Evolutionary conservation across 2,329 filamentous ascomycete genomes (phyloP).

Genomic region (Keithomyces neogunnii): DNA sequence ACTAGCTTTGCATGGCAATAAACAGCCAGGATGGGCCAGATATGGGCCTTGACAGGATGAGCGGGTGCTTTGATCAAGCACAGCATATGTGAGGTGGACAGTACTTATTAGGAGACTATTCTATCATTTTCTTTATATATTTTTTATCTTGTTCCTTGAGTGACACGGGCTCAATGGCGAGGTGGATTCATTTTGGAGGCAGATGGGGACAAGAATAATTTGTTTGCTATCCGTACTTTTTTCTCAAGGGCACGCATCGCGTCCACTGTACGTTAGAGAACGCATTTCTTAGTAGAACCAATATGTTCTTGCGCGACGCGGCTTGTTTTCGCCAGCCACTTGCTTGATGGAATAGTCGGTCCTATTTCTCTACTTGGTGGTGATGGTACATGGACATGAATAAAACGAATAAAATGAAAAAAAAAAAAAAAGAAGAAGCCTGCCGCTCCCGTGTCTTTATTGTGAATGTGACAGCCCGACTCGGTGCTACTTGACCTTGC

Average conservation of each 20-base stretch:
- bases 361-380: not conserved
- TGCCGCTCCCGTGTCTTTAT: too few species aligned
- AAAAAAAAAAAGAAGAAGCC: too few species aligned
- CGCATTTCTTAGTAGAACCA: not conserved
- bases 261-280: not conserved
- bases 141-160: not conserved
- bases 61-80: not conserved
- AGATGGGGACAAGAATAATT: not conserved
- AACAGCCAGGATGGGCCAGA: not conserved
- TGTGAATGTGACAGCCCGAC: too few species aligned
- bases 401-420: too few species aligned
- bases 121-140: too few species aligned
- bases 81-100: not conserved
- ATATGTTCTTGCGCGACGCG: not conserved
- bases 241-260: not conserved
- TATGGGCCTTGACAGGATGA: not conserved
- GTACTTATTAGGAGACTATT: too few species aligned
- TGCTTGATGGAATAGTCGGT: not conserved
- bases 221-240: not conserved
- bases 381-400: not conserved
- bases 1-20: not conserved
- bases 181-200: not conserved
- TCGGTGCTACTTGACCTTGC: slow-evolving; percentile 62
- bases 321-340: too few species aligned
- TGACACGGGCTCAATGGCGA: not conserved